Evolutionary conservation across 352 stramenopile species (phyloP).

Genomic region (Phytophthora sojae): DNA sequence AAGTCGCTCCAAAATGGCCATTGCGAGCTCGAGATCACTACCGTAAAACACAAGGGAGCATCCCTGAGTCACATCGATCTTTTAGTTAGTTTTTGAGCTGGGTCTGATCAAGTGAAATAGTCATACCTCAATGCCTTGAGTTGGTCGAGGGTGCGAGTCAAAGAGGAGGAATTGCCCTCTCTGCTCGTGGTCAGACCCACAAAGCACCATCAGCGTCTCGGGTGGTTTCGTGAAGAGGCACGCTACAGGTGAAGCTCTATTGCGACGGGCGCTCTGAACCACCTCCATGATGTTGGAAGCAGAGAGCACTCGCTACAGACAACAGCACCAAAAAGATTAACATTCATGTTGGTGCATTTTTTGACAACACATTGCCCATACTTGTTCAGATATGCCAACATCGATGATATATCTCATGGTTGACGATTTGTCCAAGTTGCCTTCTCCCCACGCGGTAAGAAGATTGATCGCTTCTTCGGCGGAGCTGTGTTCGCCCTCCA

Average conservation of each 20-base stretch:
- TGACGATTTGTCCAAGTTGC: not conserved
- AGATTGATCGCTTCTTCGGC: not conserved
- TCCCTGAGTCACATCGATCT: not conserved
- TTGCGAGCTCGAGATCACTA: not conserved
- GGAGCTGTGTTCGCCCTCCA: not conserved
- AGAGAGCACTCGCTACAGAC: not conserved
- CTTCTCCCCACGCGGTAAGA: not conserved
- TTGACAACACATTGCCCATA: no score
- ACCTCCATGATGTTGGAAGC: not conserved
- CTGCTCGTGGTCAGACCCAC: not conserved
- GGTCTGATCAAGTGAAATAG: no score
- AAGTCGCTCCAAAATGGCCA: not conserved
- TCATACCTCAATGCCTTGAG: not conserved
- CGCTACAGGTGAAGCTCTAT: not conserved
- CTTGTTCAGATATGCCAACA: not conserved
- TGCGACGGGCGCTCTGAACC: not conserved
- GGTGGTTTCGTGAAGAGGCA: not conserved
- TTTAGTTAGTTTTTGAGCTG: no score
- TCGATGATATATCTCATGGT: not conserved
- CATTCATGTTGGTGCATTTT: no score
- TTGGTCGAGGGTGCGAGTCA: not conserved
- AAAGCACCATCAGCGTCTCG: not conserved
- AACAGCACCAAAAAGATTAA: no score
- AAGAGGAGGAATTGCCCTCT: not conserved
- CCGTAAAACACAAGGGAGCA: not conserved